Base-by-base conservation (phyloP, 805 yeast genomes). In the Myxozyma mucilagina region DNA sequence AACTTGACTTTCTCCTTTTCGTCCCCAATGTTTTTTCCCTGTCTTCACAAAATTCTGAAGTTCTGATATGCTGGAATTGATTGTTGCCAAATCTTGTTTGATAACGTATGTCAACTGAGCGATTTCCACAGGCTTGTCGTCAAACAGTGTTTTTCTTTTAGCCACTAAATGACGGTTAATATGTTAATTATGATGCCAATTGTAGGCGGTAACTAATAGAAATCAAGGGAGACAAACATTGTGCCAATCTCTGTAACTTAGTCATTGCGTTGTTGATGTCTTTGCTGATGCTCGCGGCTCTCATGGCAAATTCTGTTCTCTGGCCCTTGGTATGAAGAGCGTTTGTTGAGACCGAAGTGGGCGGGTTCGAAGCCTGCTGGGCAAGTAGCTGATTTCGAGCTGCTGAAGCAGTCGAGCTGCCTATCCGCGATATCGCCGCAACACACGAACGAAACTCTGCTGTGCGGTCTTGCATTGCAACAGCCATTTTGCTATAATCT, bases 361-460 rank as follows among this genome's bases (percentile, higher is more conserved):
- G 66, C 49, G 35, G 51, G 35, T 54, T 31, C 11, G 50, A 56
- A 42, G 68, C 58, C 43, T 61, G 56, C 2, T 60, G 55, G 1
- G 65, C 36, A 62, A 69, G 61, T 60, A 63, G 67, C 61, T 61
- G 64, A 59, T 57, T 65, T 67, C 66, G 64, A 68, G 57, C 60
- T 63, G 52, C 70, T 68, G 68, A 72, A 73, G 63, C 77, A 78
- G 69, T 82, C 79, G 68, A 83, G 53, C 48, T 49, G 82, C 68
- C 51, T 24, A 64, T 60, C 43, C 84, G 84, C 71, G 86, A 85
- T 73, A 87, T 86, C 1, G 92, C 84, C 49, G 84, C 76, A 35
- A 93, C 97, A 71, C 97, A 90, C 71, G 91, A 92, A 68, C 91
- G 93, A 78, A 93, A 93, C 79, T 93, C 98, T 64, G 84, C 80